Conservation (phyloP, 345 rosid genomes). For the Populus deltoides region DNA sequence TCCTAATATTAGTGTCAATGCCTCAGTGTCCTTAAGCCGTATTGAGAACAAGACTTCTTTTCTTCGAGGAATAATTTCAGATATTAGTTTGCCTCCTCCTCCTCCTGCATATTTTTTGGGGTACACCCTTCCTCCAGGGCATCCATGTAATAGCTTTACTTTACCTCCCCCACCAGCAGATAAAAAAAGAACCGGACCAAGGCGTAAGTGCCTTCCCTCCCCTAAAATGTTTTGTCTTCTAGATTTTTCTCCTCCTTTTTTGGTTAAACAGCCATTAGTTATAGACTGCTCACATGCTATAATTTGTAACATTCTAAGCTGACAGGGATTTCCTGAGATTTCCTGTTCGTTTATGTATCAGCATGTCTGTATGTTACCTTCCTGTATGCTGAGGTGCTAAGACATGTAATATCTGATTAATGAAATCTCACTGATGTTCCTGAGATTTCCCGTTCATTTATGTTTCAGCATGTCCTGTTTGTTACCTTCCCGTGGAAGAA, state of each 20-base stretch:
- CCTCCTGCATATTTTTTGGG: conserved; percentile 78
- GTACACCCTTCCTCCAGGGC: conserved; percentile 89
- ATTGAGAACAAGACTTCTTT: conserved; percentile 27
- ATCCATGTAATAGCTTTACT: conserved; percentile 81
- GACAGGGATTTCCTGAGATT: background rate
- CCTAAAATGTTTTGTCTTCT: background rate
- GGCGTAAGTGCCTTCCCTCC: conserved; percentile 57
- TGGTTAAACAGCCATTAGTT: background rate
- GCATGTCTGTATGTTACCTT: too few species aligned
- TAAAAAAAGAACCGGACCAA: conserved; percentile 90
- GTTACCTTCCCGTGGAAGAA: conserved; percentile 95
- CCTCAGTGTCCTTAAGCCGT: conserved; percentile 23
- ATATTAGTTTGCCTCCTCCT: conserved; percentile 19
- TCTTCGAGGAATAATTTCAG: background rate
- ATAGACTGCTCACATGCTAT: background rate
- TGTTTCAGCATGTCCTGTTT: conserved; percentile 89
- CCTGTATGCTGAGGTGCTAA: background rate
- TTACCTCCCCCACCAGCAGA: conserved; percentile 98
- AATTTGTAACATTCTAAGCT: background rate
- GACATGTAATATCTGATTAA: background rate
- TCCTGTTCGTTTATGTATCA: too few species aligned
- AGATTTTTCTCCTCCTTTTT: background rate
- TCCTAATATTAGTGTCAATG: conserved; percentile 40
- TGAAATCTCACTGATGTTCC: background rate
- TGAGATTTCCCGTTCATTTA: conserved; percentile 26